These are phyloP conservation scores for Ochromonas danica DNA, from an alignment of 108 stramenopile genomes.

Conservation along the genomic window DNA sequence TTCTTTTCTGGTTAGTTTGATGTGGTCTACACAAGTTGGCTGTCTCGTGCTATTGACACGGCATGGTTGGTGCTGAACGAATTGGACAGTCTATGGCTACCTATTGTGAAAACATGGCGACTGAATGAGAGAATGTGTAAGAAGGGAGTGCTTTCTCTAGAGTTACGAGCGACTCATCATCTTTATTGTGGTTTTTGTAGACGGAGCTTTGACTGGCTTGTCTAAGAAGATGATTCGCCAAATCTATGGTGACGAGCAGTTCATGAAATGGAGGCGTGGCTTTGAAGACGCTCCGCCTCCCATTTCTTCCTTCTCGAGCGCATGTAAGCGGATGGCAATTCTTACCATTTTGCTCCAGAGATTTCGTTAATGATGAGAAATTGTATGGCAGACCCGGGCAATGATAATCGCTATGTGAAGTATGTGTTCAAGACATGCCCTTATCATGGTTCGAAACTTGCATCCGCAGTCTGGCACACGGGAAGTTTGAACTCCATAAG, in stretches of 20 bases:
- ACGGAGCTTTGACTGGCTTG: constrained; percentile 37
- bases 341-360: too few relatives aligned
- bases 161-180: too few relatives aligned
- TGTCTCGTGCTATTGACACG: constrained; percentile 22
- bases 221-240: constrained; percentile 43
- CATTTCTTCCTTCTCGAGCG: constrained; percentile 62
- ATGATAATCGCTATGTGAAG: constrained; percentile 75
- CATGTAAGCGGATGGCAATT: too few relatives aligned
- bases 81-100: constrained; percentile 42
- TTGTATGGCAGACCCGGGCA: constrained; percentile 79
- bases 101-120: constrained; percentile 49
- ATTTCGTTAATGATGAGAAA: too few relatives aligned
- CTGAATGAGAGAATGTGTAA: constrained; percentile 30
- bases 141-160: too few relatives aligned
- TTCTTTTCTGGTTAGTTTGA: too few relatives aligned
- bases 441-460: constrained; percentile 67
- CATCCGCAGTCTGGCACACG: constrained; percentile 73
- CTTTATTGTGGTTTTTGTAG: too few relatives aligned
- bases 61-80: constrained; percentile 40
- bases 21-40: constrained; percentile 7
- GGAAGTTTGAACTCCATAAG: constrained; percentile 60
- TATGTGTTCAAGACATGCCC: constrained; percentile 72
- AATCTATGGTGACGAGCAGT: constrained; percentile 32
- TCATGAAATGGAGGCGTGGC: constrained; percentile 78
- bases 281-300: constrained; percentile 76